A percentile compares a stretch with the other conserved stretches of the same genome.
Conservation (phyloP, 805 yeast genomes). For the Wickerhamiella sorbophila region DNA sequence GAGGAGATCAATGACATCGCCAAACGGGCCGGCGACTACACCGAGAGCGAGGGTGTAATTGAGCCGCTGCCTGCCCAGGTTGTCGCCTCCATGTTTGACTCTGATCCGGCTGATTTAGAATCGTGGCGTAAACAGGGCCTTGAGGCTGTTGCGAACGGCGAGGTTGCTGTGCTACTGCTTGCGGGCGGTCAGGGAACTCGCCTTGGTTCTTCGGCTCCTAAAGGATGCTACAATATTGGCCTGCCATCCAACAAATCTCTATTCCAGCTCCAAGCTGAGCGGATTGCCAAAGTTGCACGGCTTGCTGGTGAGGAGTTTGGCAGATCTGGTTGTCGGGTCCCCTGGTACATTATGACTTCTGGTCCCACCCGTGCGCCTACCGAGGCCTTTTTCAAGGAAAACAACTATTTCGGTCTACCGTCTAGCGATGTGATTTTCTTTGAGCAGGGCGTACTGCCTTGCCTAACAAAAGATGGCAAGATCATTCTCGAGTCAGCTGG, state of each 20-base stretch:
- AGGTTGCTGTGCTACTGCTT: conserved; percentile 82
- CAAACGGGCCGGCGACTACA: conserved; percentile 7
- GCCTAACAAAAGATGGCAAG: conserved; percentile 60
- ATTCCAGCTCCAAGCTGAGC: conserved; percentile 88
- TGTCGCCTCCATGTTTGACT: conserved; percentile 22
- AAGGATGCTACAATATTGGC: conserved; percentile 83
- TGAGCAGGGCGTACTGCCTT: conserved; percentile 92
- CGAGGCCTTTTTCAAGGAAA: conserved; percentile 46
- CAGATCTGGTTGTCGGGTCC: conserved; percentile 27
- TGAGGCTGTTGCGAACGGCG: conserved; percentile 48
- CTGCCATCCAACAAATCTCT: conserved; percentile 73
- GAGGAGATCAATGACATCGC: conserved; percentile 22
- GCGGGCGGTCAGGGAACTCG: conserved; percentile 99
- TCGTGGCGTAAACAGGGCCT: conserved; percentile 44
- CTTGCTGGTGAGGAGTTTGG: conserved; percentile 30
- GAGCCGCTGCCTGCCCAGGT: conserved; percentile 22
- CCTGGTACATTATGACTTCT: conserved; percentile 93
- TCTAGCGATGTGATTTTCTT: conserved; percentile 55
- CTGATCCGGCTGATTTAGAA: conserved; percentile 22
- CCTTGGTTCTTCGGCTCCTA: conserved; percentile 77
- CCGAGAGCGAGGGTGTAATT: conserved; percentile 9
- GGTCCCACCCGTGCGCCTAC: conserved; percentile 70
- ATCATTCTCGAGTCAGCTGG: conserved; percentile 46
- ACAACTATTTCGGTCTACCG: conserved; percentile 59
- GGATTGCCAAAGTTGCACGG: conserved; percentile 48